Conservation (phyloP, 768 basidiomycete species). For the Kwoniella europaea region DNA sequence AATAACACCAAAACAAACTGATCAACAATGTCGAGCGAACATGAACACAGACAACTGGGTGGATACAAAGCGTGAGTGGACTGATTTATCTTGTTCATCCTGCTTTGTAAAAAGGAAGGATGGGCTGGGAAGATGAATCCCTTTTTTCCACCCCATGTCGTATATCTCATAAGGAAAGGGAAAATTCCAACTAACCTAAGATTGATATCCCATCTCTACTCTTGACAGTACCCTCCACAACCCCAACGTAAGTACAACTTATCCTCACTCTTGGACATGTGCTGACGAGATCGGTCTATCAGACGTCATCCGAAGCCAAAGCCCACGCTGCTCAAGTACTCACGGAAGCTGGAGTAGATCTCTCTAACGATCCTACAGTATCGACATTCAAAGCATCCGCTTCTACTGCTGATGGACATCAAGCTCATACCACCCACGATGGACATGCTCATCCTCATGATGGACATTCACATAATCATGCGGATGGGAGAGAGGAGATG, state of each 20-base stretch:
- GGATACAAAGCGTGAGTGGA: slow-evolving; percentile 40
- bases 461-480: slow-evolving; percentile 1
- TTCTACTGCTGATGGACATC: not conserved
- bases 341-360: slow-evolving; percentile 13
- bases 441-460: slow-evolving; percentile 5
- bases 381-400: not conserved
- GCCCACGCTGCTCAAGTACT: slow-evolving; percentile 26
- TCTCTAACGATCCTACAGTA: not conserved
- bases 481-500: not conserved
- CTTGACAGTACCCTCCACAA: slow-evolving; percentile 41
- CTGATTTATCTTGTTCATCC: too few relatives aligned
- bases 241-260: not conserved
- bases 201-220: too few relatives aligned
- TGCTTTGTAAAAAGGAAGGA: too few relatives aligned
- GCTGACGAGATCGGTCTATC: not conserved
- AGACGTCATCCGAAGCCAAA: slow-evolving; percentile 35
- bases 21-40: slow-evolving; percentile 18
- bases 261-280: not conserved
- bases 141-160: too few relatives aligned
- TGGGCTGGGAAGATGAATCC: too few relatives aligned
- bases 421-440: not conserved
- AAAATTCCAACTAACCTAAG: too few relatives aligned
- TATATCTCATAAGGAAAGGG: too few relatives aligned
- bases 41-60: slow-evolving; percentile 27
- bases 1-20: not conserved